phyloP scores from a whole-genome alignment of 225 moss, liverwort and hornwort species.

The Bryum argenteum region DNA sequence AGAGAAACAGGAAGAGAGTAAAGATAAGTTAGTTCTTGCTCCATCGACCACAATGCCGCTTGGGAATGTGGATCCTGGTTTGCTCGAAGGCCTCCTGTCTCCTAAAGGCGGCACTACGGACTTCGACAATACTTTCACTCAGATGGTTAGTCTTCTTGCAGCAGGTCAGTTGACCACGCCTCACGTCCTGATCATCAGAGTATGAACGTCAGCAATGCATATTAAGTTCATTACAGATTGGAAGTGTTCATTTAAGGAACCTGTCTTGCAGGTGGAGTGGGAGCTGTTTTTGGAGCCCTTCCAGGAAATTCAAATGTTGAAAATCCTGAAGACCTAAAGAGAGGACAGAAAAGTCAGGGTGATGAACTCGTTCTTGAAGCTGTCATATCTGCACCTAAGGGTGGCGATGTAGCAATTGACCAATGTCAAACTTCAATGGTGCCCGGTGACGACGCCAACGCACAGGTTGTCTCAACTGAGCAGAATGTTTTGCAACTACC shows the following conservation, averaged over 20 bases:
- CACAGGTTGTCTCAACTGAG: conserved; percentile 18
- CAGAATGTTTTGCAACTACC: conserved; percentile 30
- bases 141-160: conserved; percentile 98
- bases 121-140: conserved; percentile 76
- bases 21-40: conserved; percentile 36
- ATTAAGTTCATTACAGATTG: neutral
- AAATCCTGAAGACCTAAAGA: conserved; percentile 46
- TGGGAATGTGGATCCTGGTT: conserved; percentile 51
- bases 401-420: conserved; percentile 24
- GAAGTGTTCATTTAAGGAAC: conserved; percentile 11
- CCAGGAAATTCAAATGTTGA: conserved; percentile 52
- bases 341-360: conserved; percentile 42
- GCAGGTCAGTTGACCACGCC: conserved; percentile 59
- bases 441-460: conserved; percentile 25
- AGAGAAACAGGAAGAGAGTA: conserved; percentile 46
- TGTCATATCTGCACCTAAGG: conserved; percentile 19
- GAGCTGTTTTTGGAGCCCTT: conserved; percentile 78
- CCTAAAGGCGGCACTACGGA: conserved; percentile 66
- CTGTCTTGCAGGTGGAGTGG: conserved; percentile 73
- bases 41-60: conserved; percentile 46
- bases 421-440: conserved; percentile 22
- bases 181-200: conserved; percentile 20
- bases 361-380: conserved; percentile 28
- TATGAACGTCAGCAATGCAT: neutral
- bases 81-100: conserved; percentile 55